Evolutionary conservation across 139 green algal species (phyloP).

Genomic region (Dunaliella primolecta): DNA sequence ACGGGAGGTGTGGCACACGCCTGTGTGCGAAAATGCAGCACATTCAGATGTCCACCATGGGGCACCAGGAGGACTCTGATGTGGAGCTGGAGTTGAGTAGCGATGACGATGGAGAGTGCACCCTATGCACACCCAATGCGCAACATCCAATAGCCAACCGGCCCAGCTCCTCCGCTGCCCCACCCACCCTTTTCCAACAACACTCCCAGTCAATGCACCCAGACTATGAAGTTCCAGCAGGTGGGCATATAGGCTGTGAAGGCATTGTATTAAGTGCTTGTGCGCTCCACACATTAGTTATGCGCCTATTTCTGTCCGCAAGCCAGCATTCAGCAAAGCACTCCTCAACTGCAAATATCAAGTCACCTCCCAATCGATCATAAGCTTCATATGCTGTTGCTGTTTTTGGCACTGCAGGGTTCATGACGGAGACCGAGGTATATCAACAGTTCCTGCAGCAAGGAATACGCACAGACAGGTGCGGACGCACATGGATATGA

Average conservation of each 20-base stretch:
- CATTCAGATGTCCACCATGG: background rate
- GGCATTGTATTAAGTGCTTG: background rate
- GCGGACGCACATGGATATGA: background rate
- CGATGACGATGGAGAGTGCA: background rate
- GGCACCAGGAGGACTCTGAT: background rate
- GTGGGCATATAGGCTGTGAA: background rate
- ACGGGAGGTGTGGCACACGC: background rate
- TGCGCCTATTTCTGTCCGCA: background rate
- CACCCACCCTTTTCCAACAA: background rate
- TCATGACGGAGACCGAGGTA: background rate
- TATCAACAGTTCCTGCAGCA: background rate
- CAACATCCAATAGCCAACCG: too few relatives aligned
- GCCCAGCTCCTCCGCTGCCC: background rate
- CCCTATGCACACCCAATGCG: too few relatives aligned
- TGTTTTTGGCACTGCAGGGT: background rate
- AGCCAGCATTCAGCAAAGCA: too few relatives aligned
- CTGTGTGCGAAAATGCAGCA: background rate
- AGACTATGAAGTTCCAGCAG: background rate
- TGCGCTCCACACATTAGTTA: background rate
- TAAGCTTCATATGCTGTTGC: background rate
- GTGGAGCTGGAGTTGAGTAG: background rate
- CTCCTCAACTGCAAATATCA: background rate
- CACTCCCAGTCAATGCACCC: background rate
- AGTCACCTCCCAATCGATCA: background rate
- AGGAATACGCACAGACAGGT: constrained; percentile 5